Base-by-base conservation (phyloP, 371 early-diverging fungal genomes). In the Circinella umbellata region DNA sequence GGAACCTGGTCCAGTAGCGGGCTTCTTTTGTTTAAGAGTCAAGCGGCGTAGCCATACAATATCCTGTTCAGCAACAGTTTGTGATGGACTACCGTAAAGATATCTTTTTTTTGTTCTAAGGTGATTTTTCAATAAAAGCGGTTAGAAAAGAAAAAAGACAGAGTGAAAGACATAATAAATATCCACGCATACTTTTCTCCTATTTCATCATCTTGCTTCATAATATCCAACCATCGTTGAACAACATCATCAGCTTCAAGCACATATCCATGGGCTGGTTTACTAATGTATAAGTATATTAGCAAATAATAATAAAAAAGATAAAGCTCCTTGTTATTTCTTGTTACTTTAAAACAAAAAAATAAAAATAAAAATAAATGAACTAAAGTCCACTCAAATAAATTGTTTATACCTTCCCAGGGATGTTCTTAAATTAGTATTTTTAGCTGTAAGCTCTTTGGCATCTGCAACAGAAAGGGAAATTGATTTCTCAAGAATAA, bases 161-260 rank as follows among this genome's bases (percentile, higher is more conserved):
- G 8, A 6, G 6, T n/a, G 5, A 51, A 5, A 51, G 14, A 51
- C 51, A n/a, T 15, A 51, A 51, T 49, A n/a, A 64, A 38, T 64
- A 20, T 35, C 18, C 27, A 27, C 27, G 27, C 36, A 20, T 53
- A 63, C n/a, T 18, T 54, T 9, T 35, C 18, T 13, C 11, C 39
- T 61, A 65, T 64, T 69, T 54, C 46, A 7, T 62, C 74, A 36
- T 54, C 65, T 36, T 70, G 68, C 37, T 42, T 51, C 34, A 69
- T 57, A 39, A 75, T 64, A 39, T 57, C 57, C 54, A 49, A 68
- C 77, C 77, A 75, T 37, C 51, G 69, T 53, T 68, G 48, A 48
- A 75, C 67, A 27, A 72, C 80, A 64, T 75, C 72, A 39, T 67
- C 38, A 42, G 77, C 77, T 70, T 80, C 77, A 61, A 80, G 66